These are phyloP conservation scores for Neurospora sp. DNA, from an alignment of 495 filamentous ascomycete species.

Conservation along the genomic window DNA sequence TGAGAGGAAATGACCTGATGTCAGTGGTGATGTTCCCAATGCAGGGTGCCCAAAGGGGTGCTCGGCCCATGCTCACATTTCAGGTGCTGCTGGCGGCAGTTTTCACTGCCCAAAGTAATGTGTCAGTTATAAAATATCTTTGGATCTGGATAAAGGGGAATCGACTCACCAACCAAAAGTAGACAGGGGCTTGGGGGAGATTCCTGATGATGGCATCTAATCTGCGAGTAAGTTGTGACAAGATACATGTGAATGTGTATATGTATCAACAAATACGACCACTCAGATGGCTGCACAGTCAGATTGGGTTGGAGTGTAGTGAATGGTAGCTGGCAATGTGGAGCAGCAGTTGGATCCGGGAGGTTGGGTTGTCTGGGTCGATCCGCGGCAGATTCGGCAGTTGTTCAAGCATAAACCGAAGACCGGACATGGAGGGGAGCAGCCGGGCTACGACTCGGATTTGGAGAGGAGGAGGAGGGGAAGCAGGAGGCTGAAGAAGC, in stretches of 20 bases:
- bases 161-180: constrained; percentile 23
- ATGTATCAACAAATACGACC: neutral
- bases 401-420: neutral
- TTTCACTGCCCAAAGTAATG: constrained; percentile 21
- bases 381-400: neutral
- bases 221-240: neutral
- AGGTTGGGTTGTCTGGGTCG: neutral
- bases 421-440: neutral
- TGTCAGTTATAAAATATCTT: constrained; percentile 1
- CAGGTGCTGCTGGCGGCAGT: constrained; percentile 36
- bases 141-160: neutral
- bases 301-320: neutral
- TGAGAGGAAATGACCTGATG: neutral
- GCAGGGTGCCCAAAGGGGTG: neutral
- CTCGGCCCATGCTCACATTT: constrained; percentile 27
- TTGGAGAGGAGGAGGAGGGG: neutral
- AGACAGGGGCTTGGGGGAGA: constrained; percentile 3
- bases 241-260: neutral
- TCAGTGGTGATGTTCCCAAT: neutral
- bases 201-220: neutral
- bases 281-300: neutral
- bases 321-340: neutral
- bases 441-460: neutral
- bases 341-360: neutral
- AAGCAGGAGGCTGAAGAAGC: neutral